Evolutionary conservation across 805 yeast genomes (phyloP), one percentile per base, ranked within the genome.

Genomic region (Teunomyces barrocoloradensis): DNA sequence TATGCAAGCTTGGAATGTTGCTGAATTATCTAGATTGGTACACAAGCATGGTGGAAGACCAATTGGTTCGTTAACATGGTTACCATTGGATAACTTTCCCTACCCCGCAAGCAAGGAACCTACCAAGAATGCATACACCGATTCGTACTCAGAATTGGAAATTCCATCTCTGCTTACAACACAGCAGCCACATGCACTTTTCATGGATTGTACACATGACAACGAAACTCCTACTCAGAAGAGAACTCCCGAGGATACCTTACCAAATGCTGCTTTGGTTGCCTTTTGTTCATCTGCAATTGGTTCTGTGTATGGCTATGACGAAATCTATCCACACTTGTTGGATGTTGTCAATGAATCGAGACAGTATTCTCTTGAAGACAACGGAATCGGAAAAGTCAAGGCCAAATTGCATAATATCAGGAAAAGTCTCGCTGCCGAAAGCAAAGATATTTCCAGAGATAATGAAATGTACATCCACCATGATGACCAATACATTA

Each of bases 131-230:
- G 21, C 10, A 12, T 45, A 25, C 23, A 18, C 56, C 30, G 53
- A 44, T 15, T 45, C 53, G 11, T 47, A 57, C 20, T 80, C 90
- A 5, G 90, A 86, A 61, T 69, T 86, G 51, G 82, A 81, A 50
- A 76, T 87, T 42, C 92, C 95, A 2, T 77, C 76, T 53, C 73
- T 80, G 7, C 73, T 92, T 41, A 74, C 82, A 1, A 75, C 85
- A 3, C 79, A 84, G 38, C 81, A 84, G n/a, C 95, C 96, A 3
- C 97, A 90, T 68, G 97, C 98, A 0, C 73, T 94, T 56, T 86
- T 92, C 57, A 92, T 94, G 97, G 98, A 94, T 61, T 92, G 97
- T 60, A 91, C 98, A 1, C 99, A 92, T 64, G 99, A 92, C 65
- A 92, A 92, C 61, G 94, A 90, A 67, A 85, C 83, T 17, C 96